These are phyloP conservation scores for Hyphodiscus hymeniophilus DNA, from an alignment of 495 filamentous ascomycete species.

Conservation along the genomic window DNA sequence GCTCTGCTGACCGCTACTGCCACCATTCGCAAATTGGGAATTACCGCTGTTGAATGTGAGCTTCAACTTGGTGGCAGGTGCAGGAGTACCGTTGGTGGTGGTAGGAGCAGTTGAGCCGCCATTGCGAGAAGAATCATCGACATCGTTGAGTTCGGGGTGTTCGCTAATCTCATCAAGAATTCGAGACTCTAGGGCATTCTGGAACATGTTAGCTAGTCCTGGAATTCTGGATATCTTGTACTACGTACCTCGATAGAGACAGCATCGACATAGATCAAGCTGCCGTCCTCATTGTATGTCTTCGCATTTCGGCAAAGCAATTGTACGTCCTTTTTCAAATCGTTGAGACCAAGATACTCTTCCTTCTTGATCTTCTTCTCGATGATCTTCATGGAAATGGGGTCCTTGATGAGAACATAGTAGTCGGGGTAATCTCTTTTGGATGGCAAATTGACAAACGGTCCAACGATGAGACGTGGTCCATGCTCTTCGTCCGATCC, in stretches of 20 bases:
- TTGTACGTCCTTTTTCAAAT: conserved; percentile 74
- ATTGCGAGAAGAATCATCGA: conserved; percentile 51
- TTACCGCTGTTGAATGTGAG: conserved; percentile 18
- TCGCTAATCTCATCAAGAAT: conserved; percentile 61
- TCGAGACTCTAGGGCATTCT: conserved; percentile 60
- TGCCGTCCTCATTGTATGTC: conserved; percentile 93
- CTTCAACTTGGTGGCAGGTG: conserved; percentile 29
- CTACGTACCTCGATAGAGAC: conserved; percentile 80
- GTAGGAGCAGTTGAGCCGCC: conserved; percentile 58
- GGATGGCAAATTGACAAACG: conserved; percentile 86
- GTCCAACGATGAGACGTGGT: conserved; percentile 77
- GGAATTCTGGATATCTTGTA: not conserved
- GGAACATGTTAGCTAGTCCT: conserved; percentile 25
- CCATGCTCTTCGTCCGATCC: conserved; percentile 37
- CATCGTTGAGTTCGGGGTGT: conserved; percentile 65
- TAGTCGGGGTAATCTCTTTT: conserved; percentile 86
- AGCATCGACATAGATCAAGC: conserved; percentile 83
- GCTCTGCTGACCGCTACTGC: conserved; percentile 22
- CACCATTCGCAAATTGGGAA: conserved; percentile 22
- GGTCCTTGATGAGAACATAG: conserved; percentile 82
- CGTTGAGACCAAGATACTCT: conserved; percentile 73
- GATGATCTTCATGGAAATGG: conserved; percentile 91
- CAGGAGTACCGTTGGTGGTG: conserved; percentile 62
- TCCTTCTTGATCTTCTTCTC: conserved; percentile 88
- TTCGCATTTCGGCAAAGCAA: conserved; percentile 83